Evolutionary conservation across 345 rosid species (phyloP).

Genomic region (Eucalyptus virginea): DNA sequence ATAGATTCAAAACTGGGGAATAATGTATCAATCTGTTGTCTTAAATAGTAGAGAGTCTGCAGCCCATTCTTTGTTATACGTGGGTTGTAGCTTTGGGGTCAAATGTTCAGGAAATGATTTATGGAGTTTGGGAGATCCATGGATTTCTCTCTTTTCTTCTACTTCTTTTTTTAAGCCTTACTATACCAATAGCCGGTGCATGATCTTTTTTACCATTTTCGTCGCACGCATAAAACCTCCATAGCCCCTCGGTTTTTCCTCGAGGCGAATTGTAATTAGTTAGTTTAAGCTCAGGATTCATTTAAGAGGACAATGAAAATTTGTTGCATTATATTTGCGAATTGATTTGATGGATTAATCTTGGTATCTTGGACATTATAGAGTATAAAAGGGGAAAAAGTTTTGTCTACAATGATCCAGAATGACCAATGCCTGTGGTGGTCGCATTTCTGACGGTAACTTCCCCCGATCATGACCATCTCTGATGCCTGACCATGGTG

Average conservation of each 20-base stretch:
- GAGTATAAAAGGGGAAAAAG: too few species aligned
- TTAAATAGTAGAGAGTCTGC: background rate
- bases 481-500: too few species aligned
- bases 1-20: background rate
- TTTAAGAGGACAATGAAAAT: background rate
- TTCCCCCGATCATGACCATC: background rate
- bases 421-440: background rate
- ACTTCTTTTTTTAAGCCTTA: background rate
- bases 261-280: background rate
- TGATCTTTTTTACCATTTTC: background rate
- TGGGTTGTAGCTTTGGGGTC: background rate
- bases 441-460: background rate
- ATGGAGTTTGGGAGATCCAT: background rate
- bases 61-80: background rate
- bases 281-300: background rate
- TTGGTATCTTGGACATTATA: too few species aligned
- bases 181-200: background rate
- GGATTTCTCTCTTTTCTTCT: background rate
- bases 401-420: background rate
- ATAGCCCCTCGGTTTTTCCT: background rate
- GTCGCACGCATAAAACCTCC: accelerated
- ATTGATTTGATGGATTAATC: too few species aligned
- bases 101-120: background rate
- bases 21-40: background rate
- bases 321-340: accelerated